phyloP scores from a whole-genome alignment of 2,329 filamentous ascomycete genomes.

The Claviceps citrina region DNA sequence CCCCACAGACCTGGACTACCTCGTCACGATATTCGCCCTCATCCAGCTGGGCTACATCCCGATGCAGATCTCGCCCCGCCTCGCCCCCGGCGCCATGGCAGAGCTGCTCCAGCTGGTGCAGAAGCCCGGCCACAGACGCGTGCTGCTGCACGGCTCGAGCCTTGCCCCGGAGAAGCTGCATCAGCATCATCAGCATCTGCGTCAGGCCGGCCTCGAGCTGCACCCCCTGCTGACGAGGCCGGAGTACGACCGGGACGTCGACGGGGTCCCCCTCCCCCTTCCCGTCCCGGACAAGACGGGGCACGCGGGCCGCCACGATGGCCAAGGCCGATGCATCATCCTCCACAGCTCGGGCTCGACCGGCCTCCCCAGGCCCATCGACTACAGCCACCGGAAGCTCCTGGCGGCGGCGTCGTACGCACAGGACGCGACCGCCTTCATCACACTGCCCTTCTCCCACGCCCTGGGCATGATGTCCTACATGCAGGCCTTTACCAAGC shows the following conservation, averaged over 20 bases:
- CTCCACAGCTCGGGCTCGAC: slow-evolving; percentile 31
- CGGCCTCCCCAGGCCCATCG: slow-evolving; percentile 47
- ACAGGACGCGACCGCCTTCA: slow-evolving; percentile 31
- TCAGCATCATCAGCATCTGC: background rate
- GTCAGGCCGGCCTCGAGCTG: background rate
- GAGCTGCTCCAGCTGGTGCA: background rate
- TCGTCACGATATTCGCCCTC: slow-evolving; percentile 3
- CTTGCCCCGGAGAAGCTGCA: background rate
- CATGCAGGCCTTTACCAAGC: slow-evolving; percentile 34
- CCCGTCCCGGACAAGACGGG: background rate
- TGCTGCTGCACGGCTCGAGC: background rate
- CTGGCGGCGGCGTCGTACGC: slow-evolving; percentile 29
- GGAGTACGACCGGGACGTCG: background rate
- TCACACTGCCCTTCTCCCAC: slow-evolving; percentile 43
- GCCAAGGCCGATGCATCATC: background rate
- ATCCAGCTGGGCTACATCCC: background rate
- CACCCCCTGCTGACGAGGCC: background rate
- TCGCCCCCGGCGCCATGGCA: background rate
- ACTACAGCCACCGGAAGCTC: slow-evolving; percentile 35
- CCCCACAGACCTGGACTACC: slow-evolving; percentile 39
- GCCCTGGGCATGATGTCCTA: slow-evolving; percentile 41
- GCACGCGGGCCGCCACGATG: background rate
- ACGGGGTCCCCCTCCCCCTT: background rate
- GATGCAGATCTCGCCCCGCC: background rate
- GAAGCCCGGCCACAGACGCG: background rate